Conservation (phyloP, 2,329 filamentous ascomycete genomes). For the Albifimbria verrucaria region DNA sequence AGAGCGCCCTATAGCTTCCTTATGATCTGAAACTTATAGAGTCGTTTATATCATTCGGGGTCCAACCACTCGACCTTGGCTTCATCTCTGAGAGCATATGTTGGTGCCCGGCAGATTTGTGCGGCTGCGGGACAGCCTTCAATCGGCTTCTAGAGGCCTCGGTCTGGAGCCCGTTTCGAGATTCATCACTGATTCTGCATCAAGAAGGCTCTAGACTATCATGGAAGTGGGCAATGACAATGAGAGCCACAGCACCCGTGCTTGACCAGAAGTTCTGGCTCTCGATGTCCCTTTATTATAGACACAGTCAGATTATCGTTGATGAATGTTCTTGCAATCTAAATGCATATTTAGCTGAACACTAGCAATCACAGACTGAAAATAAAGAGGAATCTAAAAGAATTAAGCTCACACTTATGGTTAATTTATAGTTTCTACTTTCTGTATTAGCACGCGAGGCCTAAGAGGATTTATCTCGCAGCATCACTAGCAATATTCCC, state of each 20-base stretch:
- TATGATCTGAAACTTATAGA: background rate
- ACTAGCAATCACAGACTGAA: background rate
- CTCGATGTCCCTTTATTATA: background rate
- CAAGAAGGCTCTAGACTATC: background rate
- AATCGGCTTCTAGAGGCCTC: background rate
- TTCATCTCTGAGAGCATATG: background rate
- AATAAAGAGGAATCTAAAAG: background rate
- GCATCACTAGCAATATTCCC: background rate
- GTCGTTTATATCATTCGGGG: background rate
- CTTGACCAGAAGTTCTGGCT: background rate
- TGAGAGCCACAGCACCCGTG: background rate
- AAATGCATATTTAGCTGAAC: background rate
- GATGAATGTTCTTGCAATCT: background rate
- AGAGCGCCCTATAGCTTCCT: background rate
- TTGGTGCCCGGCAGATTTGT: background rate
- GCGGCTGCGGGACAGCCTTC: background rate
- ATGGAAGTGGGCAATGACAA: background rate
- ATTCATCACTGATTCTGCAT: background rate
- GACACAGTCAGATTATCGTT: background rate
- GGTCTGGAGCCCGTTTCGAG: background rate
- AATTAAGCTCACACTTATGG: background rate
- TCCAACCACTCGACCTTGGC: background rate
- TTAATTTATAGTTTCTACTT: background rate
- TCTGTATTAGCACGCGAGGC: background rate
- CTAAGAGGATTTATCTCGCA: background rate